These are phyloP conservation scores for Pleurotus citrinopileatus DNA, from an alignment of 768 basidiomycete species.

Conservation along the genomic window DNA sequence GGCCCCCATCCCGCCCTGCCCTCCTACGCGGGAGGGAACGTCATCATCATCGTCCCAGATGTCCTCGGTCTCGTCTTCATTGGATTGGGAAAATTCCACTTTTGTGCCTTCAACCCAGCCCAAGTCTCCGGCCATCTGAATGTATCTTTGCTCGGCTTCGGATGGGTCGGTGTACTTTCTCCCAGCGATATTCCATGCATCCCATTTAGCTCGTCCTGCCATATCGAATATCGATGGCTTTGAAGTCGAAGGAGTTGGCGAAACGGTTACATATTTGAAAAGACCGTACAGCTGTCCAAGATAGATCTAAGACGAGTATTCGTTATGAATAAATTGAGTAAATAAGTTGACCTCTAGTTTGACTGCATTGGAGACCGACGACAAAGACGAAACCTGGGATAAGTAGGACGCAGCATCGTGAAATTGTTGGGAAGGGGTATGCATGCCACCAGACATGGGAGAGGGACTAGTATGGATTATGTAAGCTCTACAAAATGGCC, in stretches of 20 bases:
- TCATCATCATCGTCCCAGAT: slow-evolving; percentile 46
- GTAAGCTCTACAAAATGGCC: slow-evolving; percentile 17
- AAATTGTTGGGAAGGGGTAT: slow-evolving; percentile 38
- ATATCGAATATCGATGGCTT: slow-evolving; percentile 79
- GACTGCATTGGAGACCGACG: slow-evolving; percentile 52
- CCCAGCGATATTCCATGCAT: slow-evolving; percentile 65
- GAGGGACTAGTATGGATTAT: slow-evolving; percentile 23
- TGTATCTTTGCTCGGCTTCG: slow-evolving; percentile 63
- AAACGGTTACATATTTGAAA: slow-evolving; percentile 72
- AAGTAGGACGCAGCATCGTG: slow-evolving; percentile 62
- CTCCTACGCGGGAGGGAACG: slow-evolving; percentile 23
- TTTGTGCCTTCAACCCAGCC: slow-evolving; percentile 57
- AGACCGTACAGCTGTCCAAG: slow-evolving; percentile 76
- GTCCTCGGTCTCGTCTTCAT: slow-evolving; percentile 23
- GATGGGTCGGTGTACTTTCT: slow-evolving; percentile 38
- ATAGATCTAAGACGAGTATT: slow-evolving; percentile 31
- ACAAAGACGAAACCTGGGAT: slow-evolving; percentile 50
- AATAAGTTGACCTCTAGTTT: slow-evolving; percentile 73
- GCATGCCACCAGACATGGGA: slow-evolving; percentile 7
- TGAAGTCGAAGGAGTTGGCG: slow-evolving; percentile 46
- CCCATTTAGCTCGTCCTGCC: slow-evolving; percentile 83
- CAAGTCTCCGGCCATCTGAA: slow-evolving; percentile 62
- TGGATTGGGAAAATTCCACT: neutral
- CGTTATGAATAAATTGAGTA: slow-evolving; percentile 22
- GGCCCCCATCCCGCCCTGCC: slow-evolving; percentile 51